Conservation (phyloP, 495 filamentous ascomycete species). For the Penicillium coprophilum region DNA sequence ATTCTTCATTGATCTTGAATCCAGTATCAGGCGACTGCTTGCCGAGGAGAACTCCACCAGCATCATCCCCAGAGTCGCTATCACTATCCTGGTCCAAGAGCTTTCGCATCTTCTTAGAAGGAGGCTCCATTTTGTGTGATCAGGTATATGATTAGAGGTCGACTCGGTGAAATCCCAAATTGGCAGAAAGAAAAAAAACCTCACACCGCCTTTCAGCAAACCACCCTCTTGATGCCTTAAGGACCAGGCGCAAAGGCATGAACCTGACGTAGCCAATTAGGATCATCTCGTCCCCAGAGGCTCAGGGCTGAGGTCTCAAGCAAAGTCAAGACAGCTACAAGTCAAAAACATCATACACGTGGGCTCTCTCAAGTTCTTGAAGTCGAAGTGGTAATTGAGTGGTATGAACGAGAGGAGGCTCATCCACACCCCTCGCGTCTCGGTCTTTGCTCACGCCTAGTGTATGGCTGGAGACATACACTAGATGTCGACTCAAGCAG, state of each 20-base stretch:
- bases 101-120: conserved; percentile 47
- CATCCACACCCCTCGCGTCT: conserved; percentile 8
- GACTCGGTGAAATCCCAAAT: conserved; percentile 12
- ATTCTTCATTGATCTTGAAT: conserved; percentile 88
- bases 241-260: conserved; percentile 26
- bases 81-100: conserved; percentile 53
- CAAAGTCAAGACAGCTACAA: conserved; percentile 7
- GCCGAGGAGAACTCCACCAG: conserved; percentile 44
- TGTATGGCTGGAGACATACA: conserved; percentile 44
- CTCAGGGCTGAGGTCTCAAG: conserved; percentile 8
- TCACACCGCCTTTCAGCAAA: conserved; percentile 23
- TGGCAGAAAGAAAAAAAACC: conserved; percentile 38
- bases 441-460: conserved; percentile 27
- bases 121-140: conserved; percentile 41
- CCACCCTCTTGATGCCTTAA: conserved; percentile 11
- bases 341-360: conserved; percentile 14
- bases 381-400: conserved; percentile 8
- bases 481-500: conserved; percentile 50
- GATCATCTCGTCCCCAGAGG: conserved; percentile 21
- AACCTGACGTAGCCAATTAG: conserved; percentile 48
- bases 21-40: conserved; percentile 32
- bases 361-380: conserved; percentile 18
- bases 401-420: neutral
- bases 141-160: conserved; percentile 1
- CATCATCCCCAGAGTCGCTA: conserved; percentile 57